A percentile compares a stretch with the other conserved stretches of the same genome.
These are phyloP conservation scores for Exserohilum rostratum DNA, from an alignment of 2,329 filamentous ascomycete genomes.

Conservation along the genomic window DNA sequence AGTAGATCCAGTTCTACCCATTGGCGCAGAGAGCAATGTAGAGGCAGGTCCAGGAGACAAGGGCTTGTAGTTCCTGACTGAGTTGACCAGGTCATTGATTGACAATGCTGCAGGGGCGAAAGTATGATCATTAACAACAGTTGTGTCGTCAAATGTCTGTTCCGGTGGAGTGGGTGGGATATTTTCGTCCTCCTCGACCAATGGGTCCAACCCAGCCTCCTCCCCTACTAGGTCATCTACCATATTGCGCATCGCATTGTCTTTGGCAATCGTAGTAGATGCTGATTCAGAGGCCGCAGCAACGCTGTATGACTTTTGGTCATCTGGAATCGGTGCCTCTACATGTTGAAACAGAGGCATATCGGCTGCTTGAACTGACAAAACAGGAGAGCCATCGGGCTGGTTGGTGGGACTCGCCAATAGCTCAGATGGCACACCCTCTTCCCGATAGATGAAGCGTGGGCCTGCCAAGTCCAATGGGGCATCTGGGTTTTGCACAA, in stretches of 20 bases:
- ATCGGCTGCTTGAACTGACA: constrained; percentile 48
- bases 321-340: constrained; percentile 38
- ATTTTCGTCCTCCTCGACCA: constrained; percentile 52
- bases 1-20: constrained; percentile 43
- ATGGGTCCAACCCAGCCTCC: constrained; percentile 49
- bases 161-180: constrained; percentile 56
- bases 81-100: constrained; percentile 48
- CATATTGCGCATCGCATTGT: constrained; percentile 62
- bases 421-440: constrained; percentile 58
- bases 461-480: constrained; percentile 56
- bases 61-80: constrained; percentile 44
- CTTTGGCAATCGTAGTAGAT: constrained; percentile 51
- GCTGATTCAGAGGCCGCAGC: constrained; percentile 55
- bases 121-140: constrained; percentile 40
- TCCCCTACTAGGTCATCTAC: constrained; percentile 61
- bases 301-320: constrained; percentile 44
- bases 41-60: constrained; percentile 35
- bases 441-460: constrained; percentile 61
- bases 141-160: constrained; percentile 52
- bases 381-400: constrained; percentile 49
- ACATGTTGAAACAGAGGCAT: constrained; percentile 37
- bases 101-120: constrained; percentile 37
- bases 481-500: constrained; percentile 59
- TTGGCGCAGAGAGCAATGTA: constrained; percentile 37
- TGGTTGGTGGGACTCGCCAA: constrained; percentile 52